A percentile compares a stretch with the other conserved stretches of the same genome.
Conservation (phyloP, 73 alveolate species). For the Paramecium biaurelia region DNA sequence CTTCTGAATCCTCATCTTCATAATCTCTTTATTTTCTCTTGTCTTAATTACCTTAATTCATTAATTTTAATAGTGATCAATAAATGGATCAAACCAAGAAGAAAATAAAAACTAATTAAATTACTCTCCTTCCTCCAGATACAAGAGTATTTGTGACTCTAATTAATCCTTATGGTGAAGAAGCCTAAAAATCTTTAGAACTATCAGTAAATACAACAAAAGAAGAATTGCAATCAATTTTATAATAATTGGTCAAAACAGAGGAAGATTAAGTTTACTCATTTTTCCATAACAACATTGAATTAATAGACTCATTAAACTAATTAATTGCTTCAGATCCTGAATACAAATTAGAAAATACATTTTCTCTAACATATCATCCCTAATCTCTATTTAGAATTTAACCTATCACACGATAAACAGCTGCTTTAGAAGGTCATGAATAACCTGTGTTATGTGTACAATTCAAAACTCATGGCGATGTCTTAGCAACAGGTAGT, state of each 20-base stretch:
- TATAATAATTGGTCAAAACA: neutral
- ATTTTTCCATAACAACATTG: slow-evolving; percentile 41
- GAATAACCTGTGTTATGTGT: slow-evolving; percentile 91
- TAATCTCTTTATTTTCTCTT: neutral
- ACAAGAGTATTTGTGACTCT: slow-evolving; percentile 17
- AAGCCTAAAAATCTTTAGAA: neutral
- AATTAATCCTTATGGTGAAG: slow-evolving; percentile 23
- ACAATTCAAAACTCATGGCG: slow-evolving; percentile 84
- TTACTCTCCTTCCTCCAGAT: neutral
- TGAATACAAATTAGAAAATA: slow-evolving; percentile 43
- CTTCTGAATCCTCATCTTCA: slow-evolving; percentile 15
- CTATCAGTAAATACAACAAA: slow-evolving; percentile 33
- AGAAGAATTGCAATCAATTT: slow-evolving; percentile 46
- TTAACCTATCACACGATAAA: slow-evolving; percentile 98
- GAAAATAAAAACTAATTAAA: neutral
- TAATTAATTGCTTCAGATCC: neutral
- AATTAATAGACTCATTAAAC: slow-evolving; percentile 13
- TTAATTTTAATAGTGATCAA: slow-evolving; percentile 33
- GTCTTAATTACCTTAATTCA: slow-evolving; percentile 26
- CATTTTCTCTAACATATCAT: slow-evolving; percentile 84
- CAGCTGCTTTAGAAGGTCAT: slow-evolving; percentile 98
- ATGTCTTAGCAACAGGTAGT: slow-evolving; percentile 94
- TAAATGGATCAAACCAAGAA: slow-evolving; percentile 34
- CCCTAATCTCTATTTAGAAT: slow-evolving; percentile 98
- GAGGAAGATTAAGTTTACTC: slow-evolving; percentile 60